These are phyloP conservation scores for Ophiostoma tasmaniense DNA, from an alignment of 2,329 filamentous ascomycete genomes.

Conservation along the genomic window DNA sequence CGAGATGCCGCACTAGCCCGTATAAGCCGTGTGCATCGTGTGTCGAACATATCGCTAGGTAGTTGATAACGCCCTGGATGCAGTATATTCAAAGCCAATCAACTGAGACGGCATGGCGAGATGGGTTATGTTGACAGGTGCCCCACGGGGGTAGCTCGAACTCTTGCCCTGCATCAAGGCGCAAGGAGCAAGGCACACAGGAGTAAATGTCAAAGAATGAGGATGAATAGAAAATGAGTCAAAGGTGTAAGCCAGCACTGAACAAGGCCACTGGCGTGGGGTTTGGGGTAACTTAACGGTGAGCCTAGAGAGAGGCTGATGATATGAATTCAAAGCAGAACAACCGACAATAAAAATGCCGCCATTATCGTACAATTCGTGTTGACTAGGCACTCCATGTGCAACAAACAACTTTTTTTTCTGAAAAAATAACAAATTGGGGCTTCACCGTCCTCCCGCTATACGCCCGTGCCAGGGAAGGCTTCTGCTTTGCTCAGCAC, in stretches of 20 bases:
- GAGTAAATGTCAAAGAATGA: too few relatives aligned
- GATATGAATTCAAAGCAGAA: background rate
- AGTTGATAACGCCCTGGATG: background rate
- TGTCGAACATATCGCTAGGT: background rate
- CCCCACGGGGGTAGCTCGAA: background rate
- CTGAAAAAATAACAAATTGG: background rate
- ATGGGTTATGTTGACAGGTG: background rate
- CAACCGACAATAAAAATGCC: background rate
- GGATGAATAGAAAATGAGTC: too few relatives aligned
- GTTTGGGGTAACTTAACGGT: too few relatives aligned
- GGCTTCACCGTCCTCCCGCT: background rate
- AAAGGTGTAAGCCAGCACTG: too few relatives aligned
- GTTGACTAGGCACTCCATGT: background rate
- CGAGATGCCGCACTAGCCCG: background rate
- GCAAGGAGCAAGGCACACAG: background rate
- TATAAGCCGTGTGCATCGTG: background rate
- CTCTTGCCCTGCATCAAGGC: background rate
- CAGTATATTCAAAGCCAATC: background rate
- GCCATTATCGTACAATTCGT: background rate
- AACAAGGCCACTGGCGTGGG: too few relatives aligned
- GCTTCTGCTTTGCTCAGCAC: constrained; percentile 89
- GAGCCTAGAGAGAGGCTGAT: too few relatives aligned
- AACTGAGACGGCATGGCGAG: background rate
- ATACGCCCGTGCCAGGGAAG: constrained; percentile 81
- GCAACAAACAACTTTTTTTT: background rate